Conservation (phyloP, 768 basidiomycete genomes). For the Trametes coccinea region DNA sequence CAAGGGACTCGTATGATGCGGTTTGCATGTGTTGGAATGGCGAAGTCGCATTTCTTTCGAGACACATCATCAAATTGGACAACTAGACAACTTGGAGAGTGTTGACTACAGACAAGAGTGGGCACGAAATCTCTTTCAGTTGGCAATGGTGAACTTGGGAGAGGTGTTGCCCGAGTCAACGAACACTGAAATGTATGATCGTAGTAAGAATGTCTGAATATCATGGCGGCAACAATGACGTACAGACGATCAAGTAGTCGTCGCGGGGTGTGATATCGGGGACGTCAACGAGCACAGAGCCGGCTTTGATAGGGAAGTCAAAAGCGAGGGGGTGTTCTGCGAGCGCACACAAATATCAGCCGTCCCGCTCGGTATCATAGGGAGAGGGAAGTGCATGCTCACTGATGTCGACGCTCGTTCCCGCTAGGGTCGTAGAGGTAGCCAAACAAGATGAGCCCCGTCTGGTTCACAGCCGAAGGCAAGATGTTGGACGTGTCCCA, state of each 20-base stretch:
- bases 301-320: slow-evolving; percentile 42
- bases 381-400: slow-evolving; percentile 22
- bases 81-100: no score
- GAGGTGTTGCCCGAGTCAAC: slow-evolving; percentile 46
- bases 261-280: slow-evolving; percentile 37
- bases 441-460: slow-evolving; percentile 49
- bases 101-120: no score
- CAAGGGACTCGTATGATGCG: no score
- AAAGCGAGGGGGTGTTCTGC: slow-evolving; percentile 45
- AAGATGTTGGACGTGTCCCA: slow-evolving; percentile 49
- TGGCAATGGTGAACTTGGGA: slow-evolving; percentile 28
- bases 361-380: no score
- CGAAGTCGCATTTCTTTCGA: no score
- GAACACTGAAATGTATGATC: slow-evolving; percentile 36
- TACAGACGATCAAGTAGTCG: slow-evolving; percentile 50
- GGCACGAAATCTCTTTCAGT: no score
- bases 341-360: neutral
- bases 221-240: slow-evolving; percentile 12
- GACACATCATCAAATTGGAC: no score
- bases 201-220: neutral
- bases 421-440: slow-evolving; percentile 32
- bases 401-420: slow-evolving; percentile 56
- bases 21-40: no score
- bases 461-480: slow-evolving; percentile 32
- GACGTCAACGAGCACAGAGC: slow-evolving; percentile 38